Conservation (phyloP, 129 eudicot genomes). For the Flaveria sonorensis region DNA sequence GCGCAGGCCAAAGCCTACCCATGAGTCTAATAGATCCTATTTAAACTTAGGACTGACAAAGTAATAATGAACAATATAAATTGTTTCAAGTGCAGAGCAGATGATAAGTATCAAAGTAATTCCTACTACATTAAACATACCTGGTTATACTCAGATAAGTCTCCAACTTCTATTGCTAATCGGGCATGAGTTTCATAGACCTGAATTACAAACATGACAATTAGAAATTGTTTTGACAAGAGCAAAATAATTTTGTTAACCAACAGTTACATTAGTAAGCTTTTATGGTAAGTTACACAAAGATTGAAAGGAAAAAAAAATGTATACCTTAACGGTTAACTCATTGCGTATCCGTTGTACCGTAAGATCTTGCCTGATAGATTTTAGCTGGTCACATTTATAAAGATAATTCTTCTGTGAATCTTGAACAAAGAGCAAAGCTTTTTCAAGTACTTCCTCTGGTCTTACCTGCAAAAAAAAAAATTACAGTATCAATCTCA, state of each 20-base stretch:
- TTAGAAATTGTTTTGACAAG: background rate
- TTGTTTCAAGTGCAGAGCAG: background rate
- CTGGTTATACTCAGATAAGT: constrained; percentile 91
- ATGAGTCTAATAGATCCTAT: background rate
- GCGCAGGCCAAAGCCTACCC: background rate
- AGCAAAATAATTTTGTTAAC: constrained; percentile 3
- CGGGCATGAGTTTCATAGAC: constrained; percentile 98
- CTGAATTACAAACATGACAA: constrained; percentile 41
- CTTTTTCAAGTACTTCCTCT: constrained; percentile 88
- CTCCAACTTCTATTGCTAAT: constrained; percentile 93
- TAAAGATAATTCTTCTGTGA: constrained; percentile 81
- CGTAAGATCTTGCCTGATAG: constrained; percentile 95
- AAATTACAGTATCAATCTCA: constrained; percentile 4
- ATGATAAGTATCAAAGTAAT: constrained; percentile 9
- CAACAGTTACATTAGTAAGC: background rate
- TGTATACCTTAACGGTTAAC: constrained; percentile 80
- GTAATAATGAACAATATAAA: background rate
- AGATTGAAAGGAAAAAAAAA: background rate
- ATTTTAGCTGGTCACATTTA: constrained; percentile 95
- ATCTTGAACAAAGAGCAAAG: constrained; percentile 77
- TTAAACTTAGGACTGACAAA: background rate
- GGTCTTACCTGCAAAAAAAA: constrained; percentile 76
- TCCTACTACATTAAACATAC: constrained; percentile 43
- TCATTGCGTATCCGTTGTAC: constrained; percentile 90
- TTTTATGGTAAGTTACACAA: background rate